Evolutionary conservation across 176 grass and related monocot genomes (phyloP), one percentile per base, ranked within the genome.

Genomic region (Luzula sylvatica): DNA sequence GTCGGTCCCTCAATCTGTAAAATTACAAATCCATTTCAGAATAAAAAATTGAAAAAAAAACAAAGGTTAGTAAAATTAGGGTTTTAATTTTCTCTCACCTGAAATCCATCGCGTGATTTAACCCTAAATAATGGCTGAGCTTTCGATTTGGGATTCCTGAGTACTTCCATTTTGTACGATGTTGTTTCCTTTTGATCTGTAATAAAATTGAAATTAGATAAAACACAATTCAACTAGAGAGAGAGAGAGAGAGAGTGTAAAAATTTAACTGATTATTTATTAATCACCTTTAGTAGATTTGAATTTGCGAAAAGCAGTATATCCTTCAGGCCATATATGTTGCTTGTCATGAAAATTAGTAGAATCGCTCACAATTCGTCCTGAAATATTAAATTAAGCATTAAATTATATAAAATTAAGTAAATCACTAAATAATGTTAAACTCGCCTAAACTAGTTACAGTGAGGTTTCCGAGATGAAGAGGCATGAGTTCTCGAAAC

Each of bases 331-430:
- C 81, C 85, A 98, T 69, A 98, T 98, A 68, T 83, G 65, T 35
- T 83, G 81, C 72, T 98, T 98, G 65, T 61, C 90, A 72, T 98
- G 92, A 65, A 98, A 98, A 98, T 98, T 59, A 52, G 86, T 85
- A 45, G 81, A 90, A 75, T 98, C 69, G 66, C 54, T 83, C 59
- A 87, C 73, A 77, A 98, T 83, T 77, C 66, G 89, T 56, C 92
- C 92, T 98, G 81, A 54, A 69, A 82, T 77, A 27, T 38, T 25
- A 48, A 16, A 56, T 49, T 46, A 53, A 50, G n/a, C n/a, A 23
- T 57, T 41, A 57, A 46, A 78, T 30, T 14, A 5, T 27, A 65
- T 14, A 55, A 51, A 49, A 71, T 22, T n/a, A 38, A 48, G 30
- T 48, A 35, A 35, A 35, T 35, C 1, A 35, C 30, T 35, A 35